Evolutionary conservation across 192 early-diverging fungal genomes (phyloP), one percentile per base, ranked within the genome.

Genomic region (Coemansia sp.): DNA sequence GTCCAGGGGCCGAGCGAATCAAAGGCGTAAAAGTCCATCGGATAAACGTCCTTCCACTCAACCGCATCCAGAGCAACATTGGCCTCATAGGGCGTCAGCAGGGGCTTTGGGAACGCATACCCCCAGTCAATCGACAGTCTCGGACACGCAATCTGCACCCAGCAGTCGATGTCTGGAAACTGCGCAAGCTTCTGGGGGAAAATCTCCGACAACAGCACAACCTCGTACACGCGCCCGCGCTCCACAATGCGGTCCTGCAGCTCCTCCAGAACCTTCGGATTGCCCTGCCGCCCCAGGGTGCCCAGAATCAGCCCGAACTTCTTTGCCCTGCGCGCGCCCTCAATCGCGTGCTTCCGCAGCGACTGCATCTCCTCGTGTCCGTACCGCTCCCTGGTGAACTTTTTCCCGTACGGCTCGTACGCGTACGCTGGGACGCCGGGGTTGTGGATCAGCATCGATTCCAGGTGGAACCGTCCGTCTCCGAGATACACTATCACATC

Each of bases 121-220:
- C 98, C 98, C 98, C 98, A 99, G 77, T 99, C 98, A 49, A 99
- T 99, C 1, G 94, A 96, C 38, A 99, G 85, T 16, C 98, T 83
- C 52, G 98, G 98, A 73, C 98, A 99, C 0, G 94, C 92, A 56
- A 97, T 89, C 75, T 99, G 98, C 56, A 99, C 91, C 91, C 94
- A 97, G 45, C 88, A 91, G 65, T 93, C 92, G 56, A 94, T 85
- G 68, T 94, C 91, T 12, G 86, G 81, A 72, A 98, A 95, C 85
- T 88, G 90, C 15, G 89, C 89, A 54, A 99, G 86, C 81, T 97
- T 97, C 58, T 91, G 85, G 13, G 98, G 94, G 74, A 95, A 95
- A 59, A 99, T 95, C 74, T 99, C 98, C 2, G 95, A 96, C 42
- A 99, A 63, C 19, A 98, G 75, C 39, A 99, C 89, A 37, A 85